These are phyloP conservation scores for Mallotus nudiflorus DNA, from an alignment of 345 rosid genomes.

Conservation along the genomic window DNA sequence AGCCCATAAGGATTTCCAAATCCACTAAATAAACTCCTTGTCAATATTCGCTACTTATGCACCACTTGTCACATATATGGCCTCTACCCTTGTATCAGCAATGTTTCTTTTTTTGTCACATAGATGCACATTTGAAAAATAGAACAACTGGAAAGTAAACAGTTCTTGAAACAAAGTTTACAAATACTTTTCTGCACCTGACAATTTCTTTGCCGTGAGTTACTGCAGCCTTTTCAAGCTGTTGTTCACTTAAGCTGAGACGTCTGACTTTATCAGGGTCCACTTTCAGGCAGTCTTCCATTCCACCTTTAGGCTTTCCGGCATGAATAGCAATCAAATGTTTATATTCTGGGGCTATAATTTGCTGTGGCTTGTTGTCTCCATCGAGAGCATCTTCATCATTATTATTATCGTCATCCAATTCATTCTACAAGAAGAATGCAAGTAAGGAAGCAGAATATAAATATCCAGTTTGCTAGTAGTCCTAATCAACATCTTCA, in stretches of 20 bases:
- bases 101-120: neutral
- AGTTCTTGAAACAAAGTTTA: conserved; percentile 1
- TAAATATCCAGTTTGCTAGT: conserved; percentile 7
- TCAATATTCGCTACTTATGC: neutral
- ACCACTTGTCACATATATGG: neutral
- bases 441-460: conserved; percentile 14
- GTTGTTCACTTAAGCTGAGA: conserved; percentile 64
- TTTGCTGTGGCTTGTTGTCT: conserved; percentile 12
- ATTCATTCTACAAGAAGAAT: conserved; percentile 41
- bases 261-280: conserved; percentile 54
- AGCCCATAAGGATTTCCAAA: neutral
- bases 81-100: neutral
- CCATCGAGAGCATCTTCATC: conserved; percentile 22
- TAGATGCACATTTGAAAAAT: neutral
- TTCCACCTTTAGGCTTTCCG: conserved; percentile 53
- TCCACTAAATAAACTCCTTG: neutral
- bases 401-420: conserved; percentile 36
- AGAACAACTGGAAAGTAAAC: neutral
- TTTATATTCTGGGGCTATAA: conserved; percentile 38
- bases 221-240: conserved; percentile 54
- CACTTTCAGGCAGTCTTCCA: conserved; percentile 47
- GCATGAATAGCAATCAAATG: conserved; percentile 57
- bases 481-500: neutral
- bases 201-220: conserved; percentile 54
- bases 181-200: conserved; percentile 36